Conservation (phyloP, 139 green algal genomes). For the Chlamydomonas sp. region DNA sequence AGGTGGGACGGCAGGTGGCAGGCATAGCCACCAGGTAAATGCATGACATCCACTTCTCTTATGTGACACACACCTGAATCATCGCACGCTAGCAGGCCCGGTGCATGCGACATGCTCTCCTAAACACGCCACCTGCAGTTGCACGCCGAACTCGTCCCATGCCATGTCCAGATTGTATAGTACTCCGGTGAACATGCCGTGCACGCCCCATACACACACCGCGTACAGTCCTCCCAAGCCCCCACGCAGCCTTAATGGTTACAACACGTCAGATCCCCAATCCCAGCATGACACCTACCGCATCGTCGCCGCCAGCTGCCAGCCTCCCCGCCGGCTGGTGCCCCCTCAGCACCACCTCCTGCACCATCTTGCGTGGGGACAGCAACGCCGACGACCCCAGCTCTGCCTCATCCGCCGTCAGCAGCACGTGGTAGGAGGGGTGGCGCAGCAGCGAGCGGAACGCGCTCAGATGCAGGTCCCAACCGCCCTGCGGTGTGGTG, state of each 20-base stretch:
- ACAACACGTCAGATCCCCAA: background rate
- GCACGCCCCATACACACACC: too few species aligned
- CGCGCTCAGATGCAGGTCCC: conserved; percentile 33
- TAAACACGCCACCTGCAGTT: too few species aligned
- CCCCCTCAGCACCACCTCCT: conserved; percentile 43
- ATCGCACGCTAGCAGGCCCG: too few species aligned
- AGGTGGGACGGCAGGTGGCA: background rate
- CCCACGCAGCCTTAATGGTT: background rate
- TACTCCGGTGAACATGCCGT: too few species aligned
- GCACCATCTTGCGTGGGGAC: conserved; percentile 40
- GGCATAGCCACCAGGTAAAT: background rate
- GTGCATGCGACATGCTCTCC: too few species aligned
- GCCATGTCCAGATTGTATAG: too few species aligned
- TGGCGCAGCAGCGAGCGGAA: conserved; percentile 45
- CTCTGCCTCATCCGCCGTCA: conserved; percentile 10
- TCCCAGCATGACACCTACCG: background rate
- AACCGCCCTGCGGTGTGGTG: conserved; percentile 2
- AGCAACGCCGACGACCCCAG: conserved; percentile 46
- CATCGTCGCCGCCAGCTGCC: too few species aligned
- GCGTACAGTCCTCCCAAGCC: background rate
- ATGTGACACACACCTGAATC: background rate
- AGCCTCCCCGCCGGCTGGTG: background rate
- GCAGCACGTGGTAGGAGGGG: conserved; percentile 37
- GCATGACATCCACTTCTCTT: background rate
- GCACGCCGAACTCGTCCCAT: too few species aligned